Evolutionary conservation across 495 filamentous ascomycete species (phyloP).

Genomic region (Hamigera avellanea): DNA sequence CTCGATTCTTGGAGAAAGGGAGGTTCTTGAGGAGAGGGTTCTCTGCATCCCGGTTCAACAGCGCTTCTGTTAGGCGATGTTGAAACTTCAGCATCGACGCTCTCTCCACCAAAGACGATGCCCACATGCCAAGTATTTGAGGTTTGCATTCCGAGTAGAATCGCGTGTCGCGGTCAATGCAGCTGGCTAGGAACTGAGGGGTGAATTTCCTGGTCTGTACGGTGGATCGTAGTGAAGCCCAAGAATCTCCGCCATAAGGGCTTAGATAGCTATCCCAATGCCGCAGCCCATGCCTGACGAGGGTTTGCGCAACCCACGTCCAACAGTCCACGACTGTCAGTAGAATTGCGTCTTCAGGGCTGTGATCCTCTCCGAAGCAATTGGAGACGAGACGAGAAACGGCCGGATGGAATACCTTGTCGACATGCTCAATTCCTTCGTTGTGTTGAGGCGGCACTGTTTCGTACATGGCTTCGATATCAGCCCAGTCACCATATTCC

Average conservation of each 20-base stretch:
- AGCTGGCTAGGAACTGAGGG: conserved; percentile 46
- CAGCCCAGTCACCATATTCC: conserved; percentile 61
- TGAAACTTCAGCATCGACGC: conserved; percentile 58
- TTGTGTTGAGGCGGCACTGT: conserved; percentile 14
- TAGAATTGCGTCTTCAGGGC: conserved; percentile 47
- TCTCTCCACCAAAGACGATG: conserved; percentile 52
- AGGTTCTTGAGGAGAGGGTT: conserved; percentile 48
- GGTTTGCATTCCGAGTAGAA: conserved; percentile 33
- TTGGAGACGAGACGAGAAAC: conserved; percentile 52
- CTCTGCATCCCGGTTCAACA: conserved; percentile 36
- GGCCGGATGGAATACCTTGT: conserved; percentile 36
- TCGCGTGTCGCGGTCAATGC: conserved; percentile 37
- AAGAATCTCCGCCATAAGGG: conserved; percentile 44
- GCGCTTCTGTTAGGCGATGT: conserved; percentile 43
- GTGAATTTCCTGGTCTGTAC: conserved; percentile 53
- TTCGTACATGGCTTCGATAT: conserved; percentile 38
- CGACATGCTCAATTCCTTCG: conserved; percentile 22
- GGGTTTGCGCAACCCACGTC: conserved; percentile 39
- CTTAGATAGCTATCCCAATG: conserved; percentile 51
- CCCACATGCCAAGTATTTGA: conserved; percentile 44
- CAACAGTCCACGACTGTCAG: conserved; percentile 48
- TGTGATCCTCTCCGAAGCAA: conserved; percentile 52
- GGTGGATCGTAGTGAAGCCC: conserved; percentile 50
- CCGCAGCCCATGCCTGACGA: conserved; percentile 29
- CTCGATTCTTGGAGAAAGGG: conserved; percentile 41